Conservation (phyloP, 2,329 filamentous ascomycete species). For the Orbilia oligospora region DNA sequence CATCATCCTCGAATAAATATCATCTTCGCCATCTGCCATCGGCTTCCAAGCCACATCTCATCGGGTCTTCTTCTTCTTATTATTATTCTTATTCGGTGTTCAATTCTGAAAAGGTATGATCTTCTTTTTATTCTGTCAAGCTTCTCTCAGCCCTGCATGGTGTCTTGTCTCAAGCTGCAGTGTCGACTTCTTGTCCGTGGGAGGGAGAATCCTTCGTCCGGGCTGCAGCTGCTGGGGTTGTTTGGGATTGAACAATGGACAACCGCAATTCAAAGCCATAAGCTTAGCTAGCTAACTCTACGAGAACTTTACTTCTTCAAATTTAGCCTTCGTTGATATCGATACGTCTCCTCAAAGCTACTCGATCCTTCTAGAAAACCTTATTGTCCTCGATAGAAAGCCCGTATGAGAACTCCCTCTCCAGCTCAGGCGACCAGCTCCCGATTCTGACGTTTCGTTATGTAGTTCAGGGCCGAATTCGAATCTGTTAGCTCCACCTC, state of each 20-base stretch:
- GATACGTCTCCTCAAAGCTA: slow-evolving; percentile 2
- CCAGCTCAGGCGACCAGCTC: slow-evolving; percentile 50
- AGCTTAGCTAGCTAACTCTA: background rate
- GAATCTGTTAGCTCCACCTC: slow-evolving; percentile 60
- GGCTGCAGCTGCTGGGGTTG: slow-evolving; percentile 9
- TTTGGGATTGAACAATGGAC: background rate
- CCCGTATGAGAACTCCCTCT: slow-evolving; percentile 12
- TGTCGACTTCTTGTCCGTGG: slow-evolving; percentile 2
- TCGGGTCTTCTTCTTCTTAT: background rate
- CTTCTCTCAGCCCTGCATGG: slow-evolving; percentile 1
- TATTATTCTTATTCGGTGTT: too few species aligned
- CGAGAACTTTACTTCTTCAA: background rate
- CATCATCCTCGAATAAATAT: slow-evolving; percentile 1
- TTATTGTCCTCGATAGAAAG: background rate
- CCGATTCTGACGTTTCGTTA: slow-evolving; percentile 25
- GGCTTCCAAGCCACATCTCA: slow-evolving; percentile 1
- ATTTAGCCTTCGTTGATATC: background rate
- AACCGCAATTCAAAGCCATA: too few species aligned
- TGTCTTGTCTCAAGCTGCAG: too few species aligned
- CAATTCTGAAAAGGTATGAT: slow-evolving; percentile 35
- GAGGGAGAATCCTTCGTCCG: slow-evolving; percentile 38
- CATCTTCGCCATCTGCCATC: slow-evolving; percentile 29
- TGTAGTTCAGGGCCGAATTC: slow-evolving; percentile 15
- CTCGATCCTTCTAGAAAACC: background rate
- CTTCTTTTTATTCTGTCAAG: background rate